These are phyloP conservation scores for Debaryomyces hansenii DNA, from an alignment of 805 yeast species.

Conservation along the genomic window DNA sequence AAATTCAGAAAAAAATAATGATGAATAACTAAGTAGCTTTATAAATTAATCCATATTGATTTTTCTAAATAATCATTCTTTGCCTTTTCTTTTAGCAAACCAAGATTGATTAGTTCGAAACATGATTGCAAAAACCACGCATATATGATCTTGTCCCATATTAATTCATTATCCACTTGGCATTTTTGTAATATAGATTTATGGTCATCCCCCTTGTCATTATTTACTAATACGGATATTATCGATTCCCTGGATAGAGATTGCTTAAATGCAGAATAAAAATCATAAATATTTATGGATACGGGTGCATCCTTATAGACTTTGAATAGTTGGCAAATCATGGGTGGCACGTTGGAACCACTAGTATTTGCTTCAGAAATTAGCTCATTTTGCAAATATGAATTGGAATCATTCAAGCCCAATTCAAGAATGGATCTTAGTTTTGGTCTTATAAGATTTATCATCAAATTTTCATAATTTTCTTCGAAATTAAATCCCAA, in stretches of 20 bases:
- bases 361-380: conserved; percentile 6
- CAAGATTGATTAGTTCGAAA: conserved; percentile 67
- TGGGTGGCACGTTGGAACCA: conserved; percentile 35
- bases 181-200: background rate
- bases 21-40: conserved; percentile 3
- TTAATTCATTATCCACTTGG: conserved; percentile 24
- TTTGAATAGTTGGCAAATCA: conserved; percentile 57
- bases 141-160: conserved; percentile 64
- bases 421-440: conserved; percentile 29
- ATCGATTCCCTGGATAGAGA: conserved; percentile 34
- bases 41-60: conserved; percentile 68
- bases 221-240: conserved; percentile 13
- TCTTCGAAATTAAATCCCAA: conserved; percentile 27
- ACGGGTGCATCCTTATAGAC: conserved; percentile 79
- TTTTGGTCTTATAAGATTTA: conserved; percentile 37
- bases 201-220: background rate
- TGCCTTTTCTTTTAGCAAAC: conserved; percentile 63
- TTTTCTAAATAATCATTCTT: conserved; percentile 70
- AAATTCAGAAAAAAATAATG: conserved; percentile 8
- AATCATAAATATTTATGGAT: conserved; percentile 65
- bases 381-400: conserved; percentile 18
- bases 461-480: conserved; percentile 38
- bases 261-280: conserved; percentile 60
- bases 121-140: conserved; percentile 77
- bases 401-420: conserved; percentile 30